These are phyloP conservation scores for Epicoccum sorghinum DNA, from an alignment of 2,329 filamentous ascomycete species.

Conservation along the genomic window DNA sequence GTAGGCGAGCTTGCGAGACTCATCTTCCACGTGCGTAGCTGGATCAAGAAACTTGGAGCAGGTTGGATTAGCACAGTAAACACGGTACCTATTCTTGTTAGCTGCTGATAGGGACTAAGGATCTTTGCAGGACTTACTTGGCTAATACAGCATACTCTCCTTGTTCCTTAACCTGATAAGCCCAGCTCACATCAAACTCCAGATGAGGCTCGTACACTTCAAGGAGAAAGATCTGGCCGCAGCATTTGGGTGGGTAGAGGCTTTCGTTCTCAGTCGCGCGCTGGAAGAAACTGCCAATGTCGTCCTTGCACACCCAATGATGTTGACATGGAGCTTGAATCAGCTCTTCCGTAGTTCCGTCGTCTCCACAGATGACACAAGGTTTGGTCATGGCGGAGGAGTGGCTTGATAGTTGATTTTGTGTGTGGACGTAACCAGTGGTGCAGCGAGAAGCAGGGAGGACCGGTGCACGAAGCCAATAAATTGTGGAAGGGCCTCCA, in stretches of 20 bases:
- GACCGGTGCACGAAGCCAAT: too few species aligned
- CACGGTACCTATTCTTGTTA: constrained; percentile 27
- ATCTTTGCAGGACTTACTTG: constrained; percentile 27
- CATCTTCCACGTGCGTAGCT: constrained; percentile 22
- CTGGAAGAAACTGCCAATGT: constrained; percentile 30
- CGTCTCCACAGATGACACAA: constrained; percentile 34
- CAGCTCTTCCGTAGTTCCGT: constrained; percentile 25
- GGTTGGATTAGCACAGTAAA: constrained; percentile 31
- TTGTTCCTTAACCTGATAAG: constrained; percentile 32
- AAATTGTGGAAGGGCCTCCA: too few species aligned
- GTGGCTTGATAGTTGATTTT: neutral
- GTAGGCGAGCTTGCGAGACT: constrained; percentile 19
- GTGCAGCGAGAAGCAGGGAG: too few species aligned
- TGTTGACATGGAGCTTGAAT: constrained; percentile 27
- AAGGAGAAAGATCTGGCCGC: constrained; percentile 29
- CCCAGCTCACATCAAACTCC: constrained; percentile 25
- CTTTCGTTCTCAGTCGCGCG: constrained; percentile 36
- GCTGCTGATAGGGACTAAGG: neutral
- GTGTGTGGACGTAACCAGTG: too few species aligned
- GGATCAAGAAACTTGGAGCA: constrained; percentile 36
- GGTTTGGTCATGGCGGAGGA: constrained; percentile 16
- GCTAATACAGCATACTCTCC: constrained; percentile 37
- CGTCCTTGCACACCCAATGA: constrained; percentile 35
- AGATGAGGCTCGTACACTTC: constrained; percentile 30
- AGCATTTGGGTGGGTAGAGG: constrained; percentile 40